These are phyloP conservation scores for Coemansia sp. DNA, from an alignment of 192 early-diverging fungal species.

Conservation along the genomic window DNA sequence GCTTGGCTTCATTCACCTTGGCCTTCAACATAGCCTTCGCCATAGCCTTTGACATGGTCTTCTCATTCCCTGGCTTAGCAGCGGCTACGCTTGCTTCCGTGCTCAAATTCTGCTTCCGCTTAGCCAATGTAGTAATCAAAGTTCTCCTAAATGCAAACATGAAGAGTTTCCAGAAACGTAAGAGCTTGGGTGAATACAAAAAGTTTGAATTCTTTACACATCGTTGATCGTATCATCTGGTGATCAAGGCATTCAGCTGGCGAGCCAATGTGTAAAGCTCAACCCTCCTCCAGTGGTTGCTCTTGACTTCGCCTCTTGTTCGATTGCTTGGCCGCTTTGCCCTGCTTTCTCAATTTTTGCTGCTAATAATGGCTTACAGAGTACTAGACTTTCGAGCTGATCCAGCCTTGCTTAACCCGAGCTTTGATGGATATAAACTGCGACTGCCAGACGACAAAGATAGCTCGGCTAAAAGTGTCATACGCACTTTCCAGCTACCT, in stretches of 20 bases:
- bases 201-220: no score
- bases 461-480: constrained; percentile 8
- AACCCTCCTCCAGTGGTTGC: no score
- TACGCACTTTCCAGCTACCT: neutral
- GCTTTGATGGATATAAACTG: constrained; percentile 75
- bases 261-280: no score
- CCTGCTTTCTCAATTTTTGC: neutral
- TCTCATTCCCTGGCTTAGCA: constrained; percentile 26
- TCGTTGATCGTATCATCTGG: no score
- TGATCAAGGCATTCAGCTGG: no score
- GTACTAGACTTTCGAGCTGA: constrained; percentile 43
- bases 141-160: no score
- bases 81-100: constrained; percentile 26
- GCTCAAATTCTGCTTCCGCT: constrained; percentile 18
- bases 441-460: constrained; percentile 52
- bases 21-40: constrained; percentile 21
- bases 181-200: no score
- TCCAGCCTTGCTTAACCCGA: constrained; percentile 56
- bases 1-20: constrained; percentile 13
- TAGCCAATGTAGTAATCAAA: constrained; percentile 2
- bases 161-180: no score
- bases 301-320: no score
- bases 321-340: neutral
- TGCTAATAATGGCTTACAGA: constrained; percentile 18
- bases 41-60: no score